These are phyloP conservation scores for Populus alba DNA, from an alignment of 345 rosid species.

Conservation along the genomic window DNA sequence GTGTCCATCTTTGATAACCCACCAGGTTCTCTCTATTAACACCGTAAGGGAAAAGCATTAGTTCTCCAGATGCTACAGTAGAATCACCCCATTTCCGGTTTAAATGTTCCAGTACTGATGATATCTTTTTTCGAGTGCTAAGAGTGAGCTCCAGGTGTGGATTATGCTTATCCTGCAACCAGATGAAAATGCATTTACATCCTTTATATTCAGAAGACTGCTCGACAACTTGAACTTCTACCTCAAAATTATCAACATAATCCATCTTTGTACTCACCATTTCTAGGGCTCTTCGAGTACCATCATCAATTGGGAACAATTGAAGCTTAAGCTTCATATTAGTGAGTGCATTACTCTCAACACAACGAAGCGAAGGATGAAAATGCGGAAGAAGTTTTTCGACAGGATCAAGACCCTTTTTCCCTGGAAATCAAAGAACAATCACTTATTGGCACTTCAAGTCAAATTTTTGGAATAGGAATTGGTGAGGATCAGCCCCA, in stretches of 20 bases:
- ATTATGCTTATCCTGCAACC: conserved; percentile 80
- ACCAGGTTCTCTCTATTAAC: conserved; percentile 59
- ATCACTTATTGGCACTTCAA: conserved; percentile 9
- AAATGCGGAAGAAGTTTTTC: conserved; percentile 44
- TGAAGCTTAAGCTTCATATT: conserved; percentile 86
- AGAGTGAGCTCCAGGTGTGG: conserved; percentile 98
- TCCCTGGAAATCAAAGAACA: conserved; percentile 36
- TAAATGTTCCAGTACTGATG: conserved; percentile 92
- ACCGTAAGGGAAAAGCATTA: conserved; percentile 73
- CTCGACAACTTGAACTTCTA: conserved; percentile 13
- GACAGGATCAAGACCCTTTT: conserved; percentile 34
- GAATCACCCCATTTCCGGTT: conserved; percentile 95
- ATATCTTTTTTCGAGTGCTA: conserved; percentile 85
- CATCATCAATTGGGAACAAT: conserved; percentile 90
- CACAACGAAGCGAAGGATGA: conserved; percentile 48
- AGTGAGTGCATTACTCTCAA: conserved; percentile 45
- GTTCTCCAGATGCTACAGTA: conserved; percentile 73
- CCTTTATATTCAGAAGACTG: conserved; percentile 3
- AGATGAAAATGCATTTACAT: conserved; percentile 29
- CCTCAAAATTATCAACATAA: conserved; percentile 18
- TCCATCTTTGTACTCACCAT: conserved; percentile 50
- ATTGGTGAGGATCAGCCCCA: conserved; percentile 23
- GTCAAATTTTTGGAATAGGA: conserved; percentile 17
- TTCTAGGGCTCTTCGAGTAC: conserved; percentile 81
- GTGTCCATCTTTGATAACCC: conserved; percentile 73